Base-by-base conservation (phyloP, 2,329 filamentous ascomycete genomes). In the Rhynchosporium secalis region DNA sequence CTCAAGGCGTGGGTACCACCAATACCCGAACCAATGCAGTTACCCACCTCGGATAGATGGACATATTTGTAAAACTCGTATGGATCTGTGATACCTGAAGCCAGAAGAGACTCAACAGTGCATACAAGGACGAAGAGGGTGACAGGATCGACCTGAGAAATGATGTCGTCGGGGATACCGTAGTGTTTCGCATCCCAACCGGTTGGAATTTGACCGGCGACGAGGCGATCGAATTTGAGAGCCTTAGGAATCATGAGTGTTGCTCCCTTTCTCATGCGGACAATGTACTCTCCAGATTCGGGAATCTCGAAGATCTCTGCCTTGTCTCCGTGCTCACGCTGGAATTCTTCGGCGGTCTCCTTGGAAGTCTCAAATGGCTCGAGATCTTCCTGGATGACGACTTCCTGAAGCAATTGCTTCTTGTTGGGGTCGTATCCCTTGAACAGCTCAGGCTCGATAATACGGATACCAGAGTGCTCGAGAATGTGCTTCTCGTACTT, bases 61-160 rank as follows among this genome's bases (percentile, higher is more conserved):
- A 99, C 93, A 73, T 99, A 99, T 82, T 98, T 93, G 86, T 99
- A 99, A 80, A 99, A 98, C 79, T 99, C 95, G 75, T 98, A 99
- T 26, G 95, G 96, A 75, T 99, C 96, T 31, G 95, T 98, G 76
- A 99, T 94, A 87, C 95, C 95, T 66, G 91, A 89, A 36, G 92
- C 89, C 57, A 99, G 83, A 7, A 99, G 87, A 63, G 93, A 88
- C 78, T 99, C 96, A 1, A 90, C 92, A 54, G 93, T 96, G 59
- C 91, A 96, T 52, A 98, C 93, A 51, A 99, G 89, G 36, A 98
- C 91, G 75, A 91, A 99, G 55, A 99, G 84, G 1, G 95, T 96
- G 69, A 98, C 94, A 5, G 93, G 95, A 73, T 99, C 96, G 67
- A 99, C 95, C 76, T 99, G 95, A 46, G 89, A 90, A 75, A 99